phyloP scores from a whole-genome alignment of 2,329 filamentous ascomycete genomes.

The Aspergillus fijiensis region DNA sequence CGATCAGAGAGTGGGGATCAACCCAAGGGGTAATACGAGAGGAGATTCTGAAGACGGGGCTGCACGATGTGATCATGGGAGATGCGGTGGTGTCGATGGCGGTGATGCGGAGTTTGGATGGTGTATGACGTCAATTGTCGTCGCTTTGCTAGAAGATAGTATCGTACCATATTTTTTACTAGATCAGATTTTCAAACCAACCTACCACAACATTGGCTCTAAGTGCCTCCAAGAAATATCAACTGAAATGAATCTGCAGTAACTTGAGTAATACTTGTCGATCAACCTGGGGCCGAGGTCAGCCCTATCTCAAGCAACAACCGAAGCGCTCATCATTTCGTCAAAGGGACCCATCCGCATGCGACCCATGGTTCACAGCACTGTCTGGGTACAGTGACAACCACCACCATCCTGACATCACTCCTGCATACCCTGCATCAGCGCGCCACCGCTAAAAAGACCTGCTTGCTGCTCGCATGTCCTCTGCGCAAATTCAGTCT shows the following conservation, averaged over 20 bases:
- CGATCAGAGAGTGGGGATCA: slow-evolving; percentile 9
- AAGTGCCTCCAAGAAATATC: too few species aligned
- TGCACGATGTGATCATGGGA: slow-evolving; percentile 13
- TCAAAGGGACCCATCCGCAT: neutral
- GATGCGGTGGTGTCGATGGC: slow-evolving; percentile 12
- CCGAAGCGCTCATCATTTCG: slow-evolving; percentile 4
- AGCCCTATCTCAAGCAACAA: neutral
- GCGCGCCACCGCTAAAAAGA: neutral
- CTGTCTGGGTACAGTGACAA: neutral
- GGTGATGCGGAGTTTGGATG: slow-evolving; percentile 7
- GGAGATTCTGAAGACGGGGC: slow-evolving; percentile 10
- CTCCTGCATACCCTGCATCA: neutral
- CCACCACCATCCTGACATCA: neutral
- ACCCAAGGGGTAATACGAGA: slow-evolving; percentile 7
- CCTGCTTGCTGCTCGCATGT: neutral
- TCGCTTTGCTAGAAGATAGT: too few species aligned
- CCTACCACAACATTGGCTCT: neutral
- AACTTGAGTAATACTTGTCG: neutral
- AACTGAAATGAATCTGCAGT: too few species aligned
- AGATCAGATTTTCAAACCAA: neutral
- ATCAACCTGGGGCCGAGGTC: neutral
- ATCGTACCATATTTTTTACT: too few species aligned
- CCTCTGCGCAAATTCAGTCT: neutral
- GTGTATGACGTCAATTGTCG: neutral
- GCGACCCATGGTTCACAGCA: slow-evolving; percentile 8